phyloP scores from a whole-genome alignment of 2,329 filamentous ascomycete genomes.

The Aspergillus vadensis region DNA sequence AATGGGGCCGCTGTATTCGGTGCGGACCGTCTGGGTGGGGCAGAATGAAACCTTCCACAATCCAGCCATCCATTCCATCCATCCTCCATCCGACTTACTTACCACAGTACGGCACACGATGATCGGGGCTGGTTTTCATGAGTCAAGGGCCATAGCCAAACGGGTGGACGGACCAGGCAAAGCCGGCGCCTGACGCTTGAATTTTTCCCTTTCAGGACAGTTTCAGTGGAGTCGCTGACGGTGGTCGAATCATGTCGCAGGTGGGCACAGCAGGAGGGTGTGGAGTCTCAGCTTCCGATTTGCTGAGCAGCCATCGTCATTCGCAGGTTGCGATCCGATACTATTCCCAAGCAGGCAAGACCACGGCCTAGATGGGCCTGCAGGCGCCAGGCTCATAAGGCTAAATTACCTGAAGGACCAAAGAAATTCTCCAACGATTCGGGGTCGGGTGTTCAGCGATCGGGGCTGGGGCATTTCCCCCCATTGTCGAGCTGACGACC shows the following conservation, averaged over 20 bases:
- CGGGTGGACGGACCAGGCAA: slow-evolving; percentile 1
- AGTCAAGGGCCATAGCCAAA: background rate
- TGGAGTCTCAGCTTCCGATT: background rate
- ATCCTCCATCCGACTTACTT: background rate
- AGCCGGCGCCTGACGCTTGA: slow-evolving; percentile 1
- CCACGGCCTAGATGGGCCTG: background rate
- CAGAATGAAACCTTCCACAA: slow-evolving; percentile 6
- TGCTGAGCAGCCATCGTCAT: background rate
- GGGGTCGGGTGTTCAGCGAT: no score
- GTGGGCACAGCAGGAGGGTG: background rate
- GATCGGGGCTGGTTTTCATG: background rate
- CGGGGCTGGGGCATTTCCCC: background rate
- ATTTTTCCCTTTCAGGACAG: background rate
- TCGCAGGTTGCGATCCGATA: background rate
- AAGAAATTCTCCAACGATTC: background rate
- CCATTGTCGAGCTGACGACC: background rate
- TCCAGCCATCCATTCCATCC: background rate
- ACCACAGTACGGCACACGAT: background rate
- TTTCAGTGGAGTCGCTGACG: background rate
- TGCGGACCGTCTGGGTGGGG: slow-evolving; percentile 23
- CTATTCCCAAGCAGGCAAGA: background rate
- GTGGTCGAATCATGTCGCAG: background rate
- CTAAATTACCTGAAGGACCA: slow-evolving; percentile 9
- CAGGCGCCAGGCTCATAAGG: background rate
- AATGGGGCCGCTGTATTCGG: slow-evolving; percentile 21